Base-by-base conservation (phyloP, 208 protist genomes). In the Acanthamoeba lenticulata region DNA sequence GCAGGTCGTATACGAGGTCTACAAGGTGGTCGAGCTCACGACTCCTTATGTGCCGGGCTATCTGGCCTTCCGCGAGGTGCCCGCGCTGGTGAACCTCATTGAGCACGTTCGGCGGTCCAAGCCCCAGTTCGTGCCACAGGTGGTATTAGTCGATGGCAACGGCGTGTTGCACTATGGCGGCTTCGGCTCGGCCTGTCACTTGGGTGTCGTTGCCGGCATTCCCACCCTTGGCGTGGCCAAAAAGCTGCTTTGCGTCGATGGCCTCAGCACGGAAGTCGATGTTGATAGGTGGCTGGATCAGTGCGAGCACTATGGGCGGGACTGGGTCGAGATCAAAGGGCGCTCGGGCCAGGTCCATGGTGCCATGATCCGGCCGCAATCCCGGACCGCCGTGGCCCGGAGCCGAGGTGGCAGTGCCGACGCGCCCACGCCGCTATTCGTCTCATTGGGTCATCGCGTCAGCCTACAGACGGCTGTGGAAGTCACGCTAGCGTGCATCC, bases 101-200 rank as follows among this genome's bases (percentile, higher is more conserved):
- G 62, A 96, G 0, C 44, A 93, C 3, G 27, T 98, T 17, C 62
- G 85, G 2, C 36, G 21, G 34, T 72, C 6, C 15, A 34, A 29
- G 32, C 96, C 97, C 40, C 83, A 97, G 13, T 95, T 95, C 19
- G 15, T 74, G 29, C 96, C 96, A 11, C 42, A 83, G 72, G 79
- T 99, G 21, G 89, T 99, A 36, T 44, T 99, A 4, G 96, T 99
- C 21, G 99, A 99, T 93, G 98, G 99, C 29, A 99, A 99, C 92
- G 99, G 99, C 9, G 96, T 98, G 2, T 97, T 99, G 45, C 99
- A 99, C 74, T 98, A 96, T 34, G 92, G 98, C 1, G 69, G 98
- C n/a, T 98, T 98, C 81, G 99, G 99, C 2, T 95, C 98, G 2
- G 99, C 99, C 11, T 98, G 96, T 47, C 98, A 99, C 91, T 95